Evolutionary conservation across 2,329 filamentous ascomycete genomes (phyloP), one percentile per base, ranked within the genome.

Genomic region (Fusarium udum): DNA sequence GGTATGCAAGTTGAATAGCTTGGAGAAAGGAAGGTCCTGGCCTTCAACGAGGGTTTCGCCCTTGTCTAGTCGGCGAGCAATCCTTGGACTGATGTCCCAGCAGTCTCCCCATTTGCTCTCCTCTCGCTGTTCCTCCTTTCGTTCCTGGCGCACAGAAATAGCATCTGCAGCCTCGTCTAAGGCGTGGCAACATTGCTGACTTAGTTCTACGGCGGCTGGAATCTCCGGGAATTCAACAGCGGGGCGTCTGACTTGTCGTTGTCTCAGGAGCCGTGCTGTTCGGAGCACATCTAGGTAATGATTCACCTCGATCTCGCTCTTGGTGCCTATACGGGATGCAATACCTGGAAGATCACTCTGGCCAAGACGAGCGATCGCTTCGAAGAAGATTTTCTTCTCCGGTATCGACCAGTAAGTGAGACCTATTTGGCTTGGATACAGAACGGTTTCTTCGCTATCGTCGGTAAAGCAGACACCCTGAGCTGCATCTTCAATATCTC

Each of bases 331-430:
- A 1, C 87, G 85, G 14, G 82, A 77, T 3, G 93, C 87, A 62
- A 98, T 92, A 3, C 86, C 88, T 4, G 82, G 82, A 2, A 92
- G 76, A 69, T 94, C 85, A 74, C 90, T 87, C 58, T 84, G 87
- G 0, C 94, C 94, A 5, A 92, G 85, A 1, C 88, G 88, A 3
- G 87, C 85, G 7, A 97, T 80, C 0, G 89, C 87, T 20, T 88
- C 84, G 79, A 94, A 97, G 65, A 97, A 88, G 0, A 84, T 75
- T 3, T 87, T 84, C 79, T 97, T 97, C 78, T 98, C 95, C 3
- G 83, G 75, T 0, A 87, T 69, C 1, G 88, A 91, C 95, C 95
- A 98, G 16, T 82, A 74, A 2, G 91, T 90, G 32, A 90, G 85
- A 28, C 94, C 95, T 57, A 95, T 83, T 76, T 94, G 92, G 87